phyloP scores from a whole-genome alignment of 306 rosid genomes.

The Corylus heterophylla region DNA sequence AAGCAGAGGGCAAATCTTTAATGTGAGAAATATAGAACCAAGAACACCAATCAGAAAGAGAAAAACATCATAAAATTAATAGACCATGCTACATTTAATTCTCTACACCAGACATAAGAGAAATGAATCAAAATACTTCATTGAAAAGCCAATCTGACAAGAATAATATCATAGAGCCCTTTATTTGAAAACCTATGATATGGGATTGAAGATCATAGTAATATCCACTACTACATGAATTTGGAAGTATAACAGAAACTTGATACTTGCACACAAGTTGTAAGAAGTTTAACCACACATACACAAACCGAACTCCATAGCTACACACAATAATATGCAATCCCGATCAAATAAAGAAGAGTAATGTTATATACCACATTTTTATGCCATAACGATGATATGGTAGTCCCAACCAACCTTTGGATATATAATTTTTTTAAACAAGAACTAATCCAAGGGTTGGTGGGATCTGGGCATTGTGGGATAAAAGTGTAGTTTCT shows the following conservation, averaged over 20 bases:
- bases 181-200: neutral
- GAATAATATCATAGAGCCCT: neutral
- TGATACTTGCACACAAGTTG: neutral
- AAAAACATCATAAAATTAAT: neutral
- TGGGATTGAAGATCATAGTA: neutral
- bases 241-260: neutral
- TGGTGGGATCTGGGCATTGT: too few relatives aligned
- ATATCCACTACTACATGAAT: neutral
- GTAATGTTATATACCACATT: too few relatives aligned
- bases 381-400: too few relatives aligned
- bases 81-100: neutral
- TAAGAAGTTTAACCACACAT: neutral
- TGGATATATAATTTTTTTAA: too few relatives aligned
- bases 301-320: neutral
- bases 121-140: neutral
- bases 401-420: too few relatives aligned
- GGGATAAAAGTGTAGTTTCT: too few relatives aligned
- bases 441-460: too few relatives aligned
- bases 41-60: conserved; percentile 8
- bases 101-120: neutral
- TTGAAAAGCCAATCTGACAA: neutral
- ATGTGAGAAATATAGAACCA: conserved; percentile 4
- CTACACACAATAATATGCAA: neutral
- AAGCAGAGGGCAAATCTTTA: conserved; percentile 12
- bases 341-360: neutral